phyloP scores from a whole-genome alignment of 371 early-diverging fungal genomes.

The Mycotypha africana region DNA sequence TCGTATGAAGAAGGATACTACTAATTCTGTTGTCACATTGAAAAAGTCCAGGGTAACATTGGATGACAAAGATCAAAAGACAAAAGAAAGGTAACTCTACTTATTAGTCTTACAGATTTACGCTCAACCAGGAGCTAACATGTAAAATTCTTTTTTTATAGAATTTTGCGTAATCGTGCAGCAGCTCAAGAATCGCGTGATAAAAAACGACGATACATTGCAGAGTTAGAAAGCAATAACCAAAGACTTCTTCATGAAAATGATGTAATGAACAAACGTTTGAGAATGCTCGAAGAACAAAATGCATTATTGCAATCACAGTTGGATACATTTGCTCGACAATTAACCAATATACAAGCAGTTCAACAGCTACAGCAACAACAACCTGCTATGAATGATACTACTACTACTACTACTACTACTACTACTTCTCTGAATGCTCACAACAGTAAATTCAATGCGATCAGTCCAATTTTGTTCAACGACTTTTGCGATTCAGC shows the following conservation, averaged over 20 bases:
- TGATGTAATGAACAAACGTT: slow-evolving; percentile 49
- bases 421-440: no score
- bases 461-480: slow-evolving; percentile 25
- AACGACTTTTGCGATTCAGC: slow-evolving; percentile 57
- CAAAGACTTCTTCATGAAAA: slow-evolving; percentile 62
- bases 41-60: slow-evolving; percentile 32
- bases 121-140: no score
- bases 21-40: slow-evolving; percentile 7
- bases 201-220: slow-evolving; percentile 77
- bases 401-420: no score
- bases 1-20: slow-evolving; percentile 4
- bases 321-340: slow-evolving; percentile 52
- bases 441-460: slow-evolving; percentile 39
- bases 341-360: slow-evolving; percentile 46
- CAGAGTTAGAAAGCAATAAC: slow-evolving; percentile 71
- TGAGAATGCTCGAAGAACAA: slow-evolving; percentile 59
- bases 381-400: no score
- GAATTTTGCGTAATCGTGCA: slow-evolving; percentile 85
- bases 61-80: slow-evolving; percentile 45
- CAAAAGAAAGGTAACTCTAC: slow-evolving; percentile 35
- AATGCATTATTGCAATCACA: slow-evolving; percentile 53
- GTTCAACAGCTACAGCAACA: no score
- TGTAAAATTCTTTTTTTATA: slow-evolving; percentile 1
- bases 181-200: slow-evolving; percentile 89
- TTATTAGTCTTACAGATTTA: background rate